A percentile compares a stretch with the other conserved stretches of the same genome.
phyloP scores from a whole-genome alignment of 805 yeast species.

The Saturnispora dispora region DNA sequence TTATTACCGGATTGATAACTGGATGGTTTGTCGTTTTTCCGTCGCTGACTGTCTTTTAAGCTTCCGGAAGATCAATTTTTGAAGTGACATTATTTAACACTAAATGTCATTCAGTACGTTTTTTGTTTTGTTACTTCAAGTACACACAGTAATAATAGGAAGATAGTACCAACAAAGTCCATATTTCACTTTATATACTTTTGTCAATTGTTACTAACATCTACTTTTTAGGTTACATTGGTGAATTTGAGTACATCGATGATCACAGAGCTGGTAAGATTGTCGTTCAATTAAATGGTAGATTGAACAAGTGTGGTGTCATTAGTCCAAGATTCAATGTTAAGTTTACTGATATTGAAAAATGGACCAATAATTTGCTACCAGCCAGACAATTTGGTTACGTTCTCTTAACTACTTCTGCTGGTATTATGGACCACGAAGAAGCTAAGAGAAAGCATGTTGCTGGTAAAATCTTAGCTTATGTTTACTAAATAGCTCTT shows the following conservation, averaged over 20 bases:
- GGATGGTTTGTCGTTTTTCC: slow-evolving; percentile 81
- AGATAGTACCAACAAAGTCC: neutral
- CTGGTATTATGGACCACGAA: slow-evolving; percentile 99
- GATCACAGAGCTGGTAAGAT: slow-evolving; percentile 99
- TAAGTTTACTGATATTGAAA: slow-evolving; percentile 89
- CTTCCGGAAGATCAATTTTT: slow-evolving; percentile 69
- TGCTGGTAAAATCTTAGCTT: slow-evolving; percentile 97
- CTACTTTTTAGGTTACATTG: slow-evolving; percentile 54
- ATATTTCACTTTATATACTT: neutral
- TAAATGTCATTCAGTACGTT: neutral
- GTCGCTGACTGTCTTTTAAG: slow-evolving; percentile 97
- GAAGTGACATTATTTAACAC: neutral
- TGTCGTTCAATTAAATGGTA: slow-evolving; percentile 93
- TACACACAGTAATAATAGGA: neutral
- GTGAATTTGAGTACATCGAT: slow-evolving; percentile 95
- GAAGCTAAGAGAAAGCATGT: slow-evolving; percentile 99
- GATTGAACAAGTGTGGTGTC: slow-evolving; percentile 98
- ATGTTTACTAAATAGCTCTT: slow-evolving; percentile 61
- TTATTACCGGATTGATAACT: slow-evolving; percentile 92
- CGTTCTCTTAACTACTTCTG: slow-evolving; percentile 96
- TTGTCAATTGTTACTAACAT: neutral
- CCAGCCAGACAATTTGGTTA: slow-evolving; percentile 99
- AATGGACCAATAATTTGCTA: slow-evolving; percentile 96
- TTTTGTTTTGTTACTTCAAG: neutral
- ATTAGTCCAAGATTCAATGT: slow-evolving; percentile 98